A percentile compares a stretch with the other conserved stretches of the same genome.
These are phyloP conservation scores for Kodamaea hsintzibuensis DNA, from an alignment of 805 yeast species.

Conservation along the genomic window DNA sequence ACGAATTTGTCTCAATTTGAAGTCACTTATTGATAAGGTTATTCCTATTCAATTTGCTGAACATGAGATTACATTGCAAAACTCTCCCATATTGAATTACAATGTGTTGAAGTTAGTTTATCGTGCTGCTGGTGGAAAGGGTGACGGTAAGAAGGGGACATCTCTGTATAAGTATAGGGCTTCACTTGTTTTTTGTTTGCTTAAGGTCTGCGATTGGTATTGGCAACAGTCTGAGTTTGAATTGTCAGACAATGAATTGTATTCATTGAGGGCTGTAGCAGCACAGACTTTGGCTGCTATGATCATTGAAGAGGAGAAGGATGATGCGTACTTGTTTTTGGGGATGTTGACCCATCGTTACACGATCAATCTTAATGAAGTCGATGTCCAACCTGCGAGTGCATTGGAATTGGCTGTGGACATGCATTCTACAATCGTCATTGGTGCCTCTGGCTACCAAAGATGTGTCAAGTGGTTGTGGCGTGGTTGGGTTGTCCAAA, in stretches of 20 bases:
- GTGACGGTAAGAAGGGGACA: slow-evolving; percentile 54
- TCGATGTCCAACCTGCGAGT: slow-evolving; percentile 63
- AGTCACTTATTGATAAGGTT: slow-evolving; percentile 66
- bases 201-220: slow-evolving; percentile 82
- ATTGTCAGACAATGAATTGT: slow-evolving; percentile 67
- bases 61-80: slow-evolving; percentile 50
- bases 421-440: slow-evolving; percentile 73
- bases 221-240: slow-evolving; percentile 57
- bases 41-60: slow-evolving; percentile 65
- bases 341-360: slow-evolving; percentile 78
- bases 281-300: slow-evolving; percentile 73
- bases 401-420: slow-evolving; percentile 87
- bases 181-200: slow-evolving; percentile 64
- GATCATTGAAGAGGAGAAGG: slow-evolving; percentile 61
- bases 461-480: slow-evolving; percentile 87
- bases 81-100: slow-evolving; percentile 59
- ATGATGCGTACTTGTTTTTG: slow-evolving; percentile 64
- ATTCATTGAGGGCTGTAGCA: slow-evolving; percentile 59
- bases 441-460: slow-evolving; percentile 81
- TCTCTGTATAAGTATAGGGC: slow-evolving; percentile 66
- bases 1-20: slow-evolving; percentile 71
- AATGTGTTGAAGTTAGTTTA: slow-evolving; percentile 60
- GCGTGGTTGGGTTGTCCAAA: slow-evolving; percentile 91
- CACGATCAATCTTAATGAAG: slow-evolving; percentile 61
- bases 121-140: slow-evolving; percentile 80